phyloP scores from a whole-genome alignment of 2,329 filamentous ascomycete genomes.

The Pseudopithomyces chartarum region DNA sequence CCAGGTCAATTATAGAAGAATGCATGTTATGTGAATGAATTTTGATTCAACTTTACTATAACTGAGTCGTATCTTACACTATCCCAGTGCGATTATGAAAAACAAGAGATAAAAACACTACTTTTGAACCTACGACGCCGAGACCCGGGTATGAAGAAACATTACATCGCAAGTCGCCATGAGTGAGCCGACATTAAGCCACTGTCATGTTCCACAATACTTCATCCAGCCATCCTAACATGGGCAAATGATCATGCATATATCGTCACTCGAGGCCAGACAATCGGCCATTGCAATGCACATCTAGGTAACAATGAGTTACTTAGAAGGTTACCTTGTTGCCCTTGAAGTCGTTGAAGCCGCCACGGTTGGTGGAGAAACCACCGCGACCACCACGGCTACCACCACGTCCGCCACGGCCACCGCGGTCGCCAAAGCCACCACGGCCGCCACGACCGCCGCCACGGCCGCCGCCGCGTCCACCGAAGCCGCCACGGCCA shows the following conservation, averaged over 20 bases:
- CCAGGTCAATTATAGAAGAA: no score
- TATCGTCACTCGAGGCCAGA: neutral
- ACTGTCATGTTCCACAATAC: neutral
- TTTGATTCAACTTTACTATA: neutral
- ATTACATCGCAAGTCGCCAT: conserved; percentile 4
- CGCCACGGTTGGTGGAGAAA: conserved; percentile 46
- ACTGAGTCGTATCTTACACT: neutral
- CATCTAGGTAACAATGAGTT: neutral
- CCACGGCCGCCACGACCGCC: conserved; percentile 58
- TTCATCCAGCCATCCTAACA: conserved; percentile 1
- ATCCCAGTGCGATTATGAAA: neutral
- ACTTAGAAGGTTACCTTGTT: conserved; percentile 74
- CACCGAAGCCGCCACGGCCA: conserved; percentile 57
- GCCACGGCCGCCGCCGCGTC: conserved; percentile 54
- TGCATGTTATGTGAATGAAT: neutral
- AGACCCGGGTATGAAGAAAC: neutral
- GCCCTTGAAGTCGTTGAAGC: conserved; percentile 73
- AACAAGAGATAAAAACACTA: neutral
- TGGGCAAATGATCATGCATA: neutral
- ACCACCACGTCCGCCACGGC: conserved; percentile 54
- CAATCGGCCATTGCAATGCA: neutral
- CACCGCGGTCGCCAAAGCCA: conserved; percentile 57
- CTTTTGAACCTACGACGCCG: conserved; percentile 7
- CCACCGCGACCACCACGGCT: conserved; percentile 50
- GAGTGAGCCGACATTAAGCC: neutral